Evolutionary conservation across 2,329 filamentous ascomycete genomes (phyloP), one percentile per base, ranked within the genome.

Genomic region (Aspergillus tubingensis): DNA sequence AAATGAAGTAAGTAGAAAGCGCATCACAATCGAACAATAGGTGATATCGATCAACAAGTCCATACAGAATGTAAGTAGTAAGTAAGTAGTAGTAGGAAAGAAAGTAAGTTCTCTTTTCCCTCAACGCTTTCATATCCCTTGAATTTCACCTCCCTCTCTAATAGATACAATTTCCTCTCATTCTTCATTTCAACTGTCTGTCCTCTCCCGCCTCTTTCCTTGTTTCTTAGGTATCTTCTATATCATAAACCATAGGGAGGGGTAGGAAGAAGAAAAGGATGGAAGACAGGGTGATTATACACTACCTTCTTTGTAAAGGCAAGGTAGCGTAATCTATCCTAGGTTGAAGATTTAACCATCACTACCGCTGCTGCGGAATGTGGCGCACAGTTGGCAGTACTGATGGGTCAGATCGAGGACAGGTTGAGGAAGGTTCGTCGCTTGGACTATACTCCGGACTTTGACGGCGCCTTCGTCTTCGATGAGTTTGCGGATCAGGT

Each of bases 391-490:
- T 59, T 92, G 91, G 19, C 94, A 95, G 74, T 99, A 99, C 74
- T 97, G 91, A 76, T 99, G 94, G 25, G 95, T 98, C 61, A 99
- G 81, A 74, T 98, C 94, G 57, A 98, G 84, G 41, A 99, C 93
- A 61, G 91, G 88, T 78, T 98, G 95, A 10, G 94, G 93, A 63
- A 99, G 80, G 75, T 91, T 96, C 2, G 94, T 98, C 1, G 94
- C 92, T 78, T 99, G 95, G 57, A 99, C 92, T 72, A 99, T 96
- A 76, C 92, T 97, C 72, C 95, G 86, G 57, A 99, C 91, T 80
- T 99, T 99, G 76, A 99, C 91, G 1, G 94, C 94, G 60, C 95
- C 95, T 78, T 99, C 95, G 67, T 97, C 93, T 78, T 98, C 95
- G 73, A 99, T 99, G 67, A 99, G 82, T 67, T 91, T 92, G 63